A percentile compares a stretch with the other conserved stretches of the same genome.
Conservation (phyloP, 2,329 filamentous ascomycete genomes). For the Lachnellula suecica region DNA sequence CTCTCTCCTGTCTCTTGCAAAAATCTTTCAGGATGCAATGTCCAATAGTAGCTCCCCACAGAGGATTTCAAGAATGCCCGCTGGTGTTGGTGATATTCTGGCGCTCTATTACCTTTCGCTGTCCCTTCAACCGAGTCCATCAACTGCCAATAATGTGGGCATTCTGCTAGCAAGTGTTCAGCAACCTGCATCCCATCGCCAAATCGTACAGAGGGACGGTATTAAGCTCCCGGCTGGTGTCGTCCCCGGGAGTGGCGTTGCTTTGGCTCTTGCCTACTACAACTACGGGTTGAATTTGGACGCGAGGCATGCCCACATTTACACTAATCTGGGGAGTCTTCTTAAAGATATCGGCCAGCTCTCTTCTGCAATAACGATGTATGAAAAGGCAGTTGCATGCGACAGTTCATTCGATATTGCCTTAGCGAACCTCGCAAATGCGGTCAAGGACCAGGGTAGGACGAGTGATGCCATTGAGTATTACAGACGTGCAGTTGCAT, state of each 20-base stretch:
- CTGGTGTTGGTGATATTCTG: slow-evolving; percentile 86
- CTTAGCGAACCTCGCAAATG: slow-evolving; percentile 92
- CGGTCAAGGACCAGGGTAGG: slow-evolving; percentile 92
- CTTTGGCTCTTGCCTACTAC: slow-evolving; percentile 89
- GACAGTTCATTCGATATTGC: slow-evolving; percentile 97
- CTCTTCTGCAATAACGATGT: slow-evolving; percentile 91
- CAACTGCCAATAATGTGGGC: slow-evolving; percentile 96
- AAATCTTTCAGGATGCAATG: slow-evolving; percentile 97
- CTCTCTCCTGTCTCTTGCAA: slow-evolving; percentile 87
- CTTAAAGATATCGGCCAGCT: slow-evolving; percentile 96
- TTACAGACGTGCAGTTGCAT: slow-evolving; percentile 83
- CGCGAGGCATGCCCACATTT: slow-evolving; percentile 86
- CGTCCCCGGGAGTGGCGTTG: slow-evolving; percentile 79
- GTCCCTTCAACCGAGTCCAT: slow-evolving; percentile 92
- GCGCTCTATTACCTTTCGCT: slow-evolving; percentile 94
- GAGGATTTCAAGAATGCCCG: slow-evolving; percentile 58
- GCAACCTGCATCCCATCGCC: slow-evolving; percentile 51
- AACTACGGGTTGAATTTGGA: slow-evolving; percentile 90
- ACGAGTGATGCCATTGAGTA: slow-evolving; percentile 90
- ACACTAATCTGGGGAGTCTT: slow-evolving; percentile 92
- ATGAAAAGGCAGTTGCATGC: slow-evolving; percentile 88
- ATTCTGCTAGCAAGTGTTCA: slow-evolving; percentile 95
- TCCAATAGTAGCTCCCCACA: slow-evolving; percentile 54
- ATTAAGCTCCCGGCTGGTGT: slow-evolving; percentile 58
- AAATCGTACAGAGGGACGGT: slow-evolving; percentile 30